phyloP scores from a whole-genome alignment of 495 filamentous ascomycete species.

The Podospora pseudocomata region DNA sequence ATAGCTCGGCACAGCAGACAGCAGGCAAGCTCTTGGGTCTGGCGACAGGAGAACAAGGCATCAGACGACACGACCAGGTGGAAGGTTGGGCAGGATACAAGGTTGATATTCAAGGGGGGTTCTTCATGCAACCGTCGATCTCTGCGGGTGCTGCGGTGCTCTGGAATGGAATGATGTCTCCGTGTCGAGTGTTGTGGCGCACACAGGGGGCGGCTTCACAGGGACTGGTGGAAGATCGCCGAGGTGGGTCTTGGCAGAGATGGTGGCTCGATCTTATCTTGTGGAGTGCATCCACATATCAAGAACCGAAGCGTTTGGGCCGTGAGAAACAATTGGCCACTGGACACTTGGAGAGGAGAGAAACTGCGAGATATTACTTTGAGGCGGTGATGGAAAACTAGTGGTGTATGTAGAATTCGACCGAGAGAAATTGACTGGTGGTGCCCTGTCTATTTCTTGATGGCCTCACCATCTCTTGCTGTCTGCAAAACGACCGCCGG shows the following conservation, averaged over 20 bases:
- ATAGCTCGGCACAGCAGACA: neutral
- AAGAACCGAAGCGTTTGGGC: neutral
- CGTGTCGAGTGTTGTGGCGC: neutral
- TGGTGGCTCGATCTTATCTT: neutral
- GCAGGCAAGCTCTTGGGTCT: neutral
- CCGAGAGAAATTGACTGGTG: too few relatives aligned
- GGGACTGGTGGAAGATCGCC: slow-evolving; percentile 13
- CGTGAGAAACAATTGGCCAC: neutral
- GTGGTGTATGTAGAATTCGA: too few relatives aligned
- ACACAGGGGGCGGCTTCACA: neutral
- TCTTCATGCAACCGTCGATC: slow-evolving; percentile 21
- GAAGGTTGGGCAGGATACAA: slow-evolving; percentile 12
- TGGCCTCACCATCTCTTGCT: slow-evolving; percentile 5
- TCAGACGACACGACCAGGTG: slow-evolving; percentile 9
- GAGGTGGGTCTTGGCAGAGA: slow-evolving; percentile 11
- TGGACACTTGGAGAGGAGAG: neutral
- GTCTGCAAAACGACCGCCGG: neutral
- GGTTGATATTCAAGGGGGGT: slow-evolving; percentile 9
- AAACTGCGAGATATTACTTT: neutral
- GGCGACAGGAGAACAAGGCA: slow-evolving; percentile 2
- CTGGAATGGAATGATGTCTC: slow-evolving; percentile 1
- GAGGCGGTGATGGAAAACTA: too few relatives aligned
- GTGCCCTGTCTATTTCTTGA: too few relatives aligned
- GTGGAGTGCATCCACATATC: neutral
- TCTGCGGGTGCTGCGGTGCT: neutral